A percentile compares a stretch with the other conserved stretches of the same genome.
These are phyloP conservation scores for Cladophialophora yegresii DNA, from an alignment of 2,329 filamentous ascomycete species.

Conservation along the genomic window DNA sequence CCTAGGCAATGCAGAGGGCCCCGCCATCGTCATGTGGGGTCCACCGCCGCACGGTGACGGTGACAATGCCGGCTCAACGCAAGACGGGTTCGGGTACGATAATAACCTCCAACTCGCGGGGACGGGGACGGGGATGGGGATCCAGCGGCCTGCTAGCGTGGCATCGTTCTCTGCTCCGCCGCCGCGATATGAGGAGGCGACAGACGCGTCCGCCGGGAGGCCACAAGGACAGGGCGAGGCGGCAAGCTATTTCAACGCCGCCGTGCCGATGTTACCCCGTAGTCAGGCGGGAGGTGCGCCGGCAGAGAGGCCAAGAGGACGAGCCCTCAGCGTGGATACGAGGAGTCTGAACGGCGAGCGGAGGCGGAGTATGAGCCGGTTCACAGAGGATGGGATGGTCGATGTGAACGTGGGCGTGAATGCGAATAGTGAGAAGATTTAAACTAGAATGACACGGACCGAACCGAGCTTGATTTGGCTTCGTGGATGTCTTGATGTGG, in stretches of 20 bases:
- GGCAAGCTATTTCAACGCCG: constrained; percentile 18
- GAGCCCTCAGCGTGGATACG: constrained; percentile 9
- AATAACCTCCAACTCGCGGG: constrained; percentile 11
- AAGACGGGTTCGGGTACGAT: constrained; percentile 23
- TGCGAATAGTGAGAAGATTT: background rate
- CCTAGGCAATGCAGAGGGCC: constrained; percentile 13
- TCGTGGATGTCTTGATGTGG: background rate
- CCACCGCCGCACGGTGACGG: no score
- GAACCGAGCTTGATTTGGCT: background rate
- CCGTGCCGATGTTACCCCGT: background rate
- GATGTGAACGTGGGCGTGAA: constrained; percentile 6
- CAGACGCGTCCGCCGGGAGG: background rate
- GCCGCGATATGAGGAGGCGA: constrained; percentile 25
- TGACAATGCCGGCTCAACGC: constrained; percentile 13
- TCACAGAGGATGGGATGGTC: constrained; percentile 24
- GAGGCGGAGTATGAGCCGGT: constrained; percentile 18
- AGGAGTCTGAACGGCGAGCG: constrained; percentile 13
- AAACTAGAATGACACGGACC: background rate
- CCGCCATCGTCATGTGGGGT: constrained; percentile 20
- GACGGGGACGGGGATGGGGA: constrained; percentile 1
- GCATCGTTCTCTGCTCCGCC: constrained; percentile 21
- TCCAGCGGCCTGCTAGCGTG: constrained; percentile 23
- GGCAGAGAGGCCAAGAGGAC: constrained; percentile 4
- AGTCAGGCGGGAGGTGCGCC: no score
- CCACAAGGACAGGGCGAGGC: constrained; percentile 12